Conservation (phyloP, 768 basidiomycete species). For the Lanmaoa rubissima region DNA sequence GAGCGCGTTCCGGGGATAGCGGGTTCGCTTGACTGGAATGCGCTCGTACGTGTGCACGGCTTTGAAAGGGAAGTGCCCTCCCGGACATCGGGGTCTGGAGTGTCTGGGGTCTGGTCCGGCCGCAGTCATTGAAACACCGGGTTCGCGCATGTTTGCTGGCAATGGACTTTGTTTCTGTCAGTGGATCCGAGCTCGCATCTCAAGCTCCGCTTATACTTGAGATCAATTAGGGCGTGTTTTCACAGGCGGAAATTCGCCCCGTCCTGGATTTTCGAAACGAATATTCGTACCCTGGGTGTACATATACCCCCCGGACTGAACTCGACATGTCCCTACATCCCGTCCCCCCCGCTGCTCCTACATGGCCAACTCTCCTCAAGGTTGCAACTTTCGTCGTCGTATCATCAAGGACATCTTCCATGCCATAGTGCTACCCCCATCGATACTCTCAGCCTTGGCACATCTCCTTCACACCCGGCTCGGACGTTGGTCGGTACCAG, state of each 20-base stretch:
- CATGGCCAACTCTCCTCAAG: constrained; percentile 2
- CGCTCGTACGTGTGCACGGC: neutral
- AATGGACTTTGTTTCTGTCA: neutral
- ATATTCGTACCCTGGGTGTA: constrained; percentile 9
- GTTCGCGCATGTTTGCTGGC: neutral
- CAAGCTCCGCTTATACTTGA: constrained; percentile 13
- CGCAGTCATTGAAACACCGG: constrained; percentile 1
- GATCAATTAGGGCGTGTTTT: constrained; percentile 10
- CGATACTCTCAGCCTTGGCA: constrained; percentile 34
- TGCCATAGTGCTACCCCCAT: constrained; percentile 41
- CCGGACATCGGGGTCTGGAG: constrained; percentile 1
- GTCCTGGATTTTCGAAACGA: constrained; percentile 7
- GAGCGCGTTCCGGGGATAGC: neutral
- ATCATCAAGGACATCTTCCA: constrained; percentile 46
- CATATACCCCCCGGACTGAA: constrained; percentile 7
- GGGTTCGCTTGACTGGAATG: neutral
- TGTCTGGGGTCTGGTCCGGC: constrained; percentile 4
- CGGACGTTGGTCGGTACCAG: constrained; percentile 37
- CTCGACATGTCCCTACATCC: constrained; percentile 4
- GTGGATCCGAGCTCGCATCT: neutral
- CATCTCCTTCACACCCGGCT: constrained; percentile 31
- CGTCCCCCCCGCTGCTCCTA: neutral
- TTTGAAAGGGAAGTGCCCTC: too few relatives aligned
- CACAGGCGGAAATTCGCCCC: constrained; percentile 9
- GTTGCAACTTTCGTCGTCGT: constrained; percentile 44